Base-by-base conservation (phyloP, 2,329 filamentous ascomycete genomes). In the Colletotrichum sp. region DNA sequence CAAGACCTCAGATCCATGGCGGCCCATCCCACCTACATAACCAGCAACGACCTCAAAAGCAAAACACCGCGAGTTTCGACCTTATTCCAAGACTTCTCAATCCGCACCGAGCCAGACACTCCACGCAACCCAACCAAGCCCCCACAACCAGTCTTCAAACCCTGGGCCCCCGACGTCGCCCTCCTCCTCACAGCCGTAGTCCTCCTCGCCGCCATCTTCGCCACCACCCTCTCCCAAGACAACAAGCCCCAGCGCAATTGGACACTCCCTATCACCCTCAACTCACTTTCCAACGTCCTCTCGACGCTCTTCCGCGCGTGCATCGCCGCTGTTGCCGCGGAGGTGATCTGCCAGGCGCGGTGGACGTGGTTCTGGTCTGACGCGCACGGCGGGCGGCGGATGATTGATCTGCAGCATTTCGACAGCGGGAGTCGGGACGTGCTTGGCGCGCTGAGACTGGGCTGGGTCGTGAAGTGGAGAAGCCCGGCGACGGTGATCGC, bases 241-340 rank as follows among this genome's bases (percentile, higher is more conserved):
- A 68, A 66, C 8, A 71, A 73, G 43, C 48, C 34, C 30, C 55
- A 76, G 13, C 76, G 77, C 3, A 70, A 79, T 24, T 80, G 77
- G 78, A 70, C 77, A 1, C 73, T 78, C 10, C 76, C 75, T 15
- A 78, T 80, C 64, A 80, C 77, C 48, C 73, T 80, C 32, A 80
- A 79, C 61, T 74, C 79, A 3, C n/a, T 79, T 3, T 60, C 77
- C 21, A 73, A 78, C 18, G 34, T 79, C n/a, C 72, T 80, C 3
- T 76, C 78, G 7, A 80, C 79, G 18, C 76, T 80, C 38, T 73
- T 76, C 55, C 66, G 77, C 21, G 55, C 8, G 8, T 13, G 24
- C 16, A 0, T 69, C 66, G 66, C 28, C 12, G 32, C 21, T 8
- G 32, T 69, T 0, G 34, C 36, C n/a, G 55, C 66, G 30, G 34